phyloP scores from a whole-genome alignment of 495 filamentous ascomycete species.

The Penicillium steckii region DNA sequence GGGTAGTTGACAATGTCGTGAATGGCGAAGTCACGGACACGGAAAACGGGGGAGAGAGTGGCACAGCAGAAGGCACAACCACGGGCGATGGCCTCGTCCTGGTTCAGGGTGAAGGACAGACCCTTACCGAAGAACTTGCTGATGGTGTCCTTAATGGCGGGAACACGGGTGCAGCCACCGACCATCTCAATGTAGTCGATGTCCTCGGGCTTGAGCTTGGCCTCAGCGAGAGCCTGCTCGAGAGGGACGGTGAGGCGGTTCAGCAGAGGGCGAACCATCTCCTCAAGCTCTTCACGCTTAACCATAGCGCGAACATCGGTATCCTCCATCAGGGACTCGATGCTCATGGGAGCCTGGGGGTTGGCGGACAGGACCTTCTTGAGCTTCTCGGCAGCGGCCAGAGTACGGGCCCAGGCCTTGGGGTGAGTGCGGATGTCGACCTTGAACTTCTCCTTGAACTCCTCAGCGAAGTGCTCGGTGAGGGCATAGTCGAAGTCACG shows the following conservation, averaged over 20 bases:
- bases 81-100: conserved; percentile 95
- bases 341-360: conserved; percentile 88
- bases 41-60: conserved; percentile 96
- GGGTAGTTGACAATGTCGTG: conserved; percentile 98
- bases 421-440: conserved; percentile 84
- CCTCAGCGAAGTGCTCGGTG: conserved; percentile 89
- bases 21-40: conserved; percentile 94
- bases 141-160: conserved; percentile 86
- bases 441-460: conserved; percentile 92
- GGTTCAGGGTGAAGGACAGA: conserved; percentile 96
- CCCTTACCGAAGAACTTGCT: conserved; percentile 86
- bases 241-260: conserved; percentile 70
- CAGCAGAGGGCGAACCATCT: conserved; percentile 82
- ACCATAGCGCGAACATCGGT: conserved; percentile 85
- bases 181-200: conserved; percentile 94
- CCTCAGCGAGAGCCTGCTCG: conserved; percentile 88
- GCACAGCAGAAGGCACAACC: conserved; percentile 98
- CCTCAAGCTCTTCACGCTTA: conserved; percentile 92
- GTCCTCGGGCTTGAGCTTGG: conserved; percentile 83
- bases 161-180: conserved; percentile 93
- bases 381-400: conserved; percentile 88
- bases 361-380: conserved; percentile 99
- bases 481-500: conserved; percentile 95
- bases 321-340: conserved; percentile 99
- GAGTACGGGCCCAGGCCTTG: conserved; percentile 84